Percentiles rank a stretch among this genome's conserved stretches.
Conservation (phyloP, 2,329 filamentous ascomycete species). For the Coniochaeta sp. region DNA sequence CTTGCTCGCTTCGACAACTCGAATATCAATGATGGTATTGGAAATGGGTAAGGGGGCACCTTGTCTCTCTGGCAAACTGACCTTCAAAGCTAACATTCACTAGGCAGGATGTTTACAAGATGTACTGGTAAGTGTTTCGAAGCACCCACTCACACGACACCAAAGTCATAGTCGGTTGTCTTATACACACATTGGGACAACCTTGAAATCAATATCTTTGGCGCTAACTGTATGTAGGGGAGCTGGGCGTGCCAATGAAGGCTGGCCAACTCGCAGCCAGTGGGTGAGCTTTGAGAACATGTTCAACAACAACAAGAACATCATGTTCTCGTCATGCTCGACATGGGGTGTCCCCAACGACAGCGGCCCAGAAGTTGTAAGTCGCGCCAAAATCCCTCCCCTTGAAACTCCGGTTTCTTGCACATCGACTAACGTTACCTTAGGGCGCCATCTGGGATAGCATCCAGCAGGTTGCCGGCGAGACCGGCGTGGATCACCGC, state of each 20-base stretch:
- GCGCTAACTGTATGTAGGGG: conserved; percentile 5
- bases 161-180: no score
- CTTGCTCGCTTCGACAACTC: conserved; percentile 5
- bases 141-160: no score
- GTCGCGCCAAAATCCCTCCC: not conserved
- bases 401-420: not conserved
- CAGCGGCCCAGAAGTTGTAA: conserved; percentile 13
- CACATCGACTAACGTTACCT: not conserved
- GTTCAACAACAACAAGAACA: conserved; percentile 18
- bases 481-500: conserved; percentile 25
- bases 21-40: conserved; percentile 8
- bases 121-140: conserved; percentile 12
- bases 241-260: conserved; percentile 17
- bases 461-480: conserved; percentile 22
- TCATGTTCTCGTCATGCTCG: conserved; percentile 14
- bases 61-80: no score
- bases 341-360: conserved; percentile 10
- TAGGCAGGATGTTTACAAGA: conserved; percentile 21
- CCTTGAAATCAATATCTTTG: not conserved
- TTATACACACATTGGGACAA: no score
- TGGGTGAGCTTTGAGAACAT: conserved; percentile 22
- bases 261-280: conserved; percentile 19
- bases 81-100: no score
- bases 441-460: conserved; percentile 17
- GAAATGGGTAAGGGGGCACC: conserved; percentile 8